Percentiles rank a stretch among this genome's conserved stretches.
phyloP scores from a whole-genome alignment of 139 green algal genomes.

The Marvania coccoides region DNA sequence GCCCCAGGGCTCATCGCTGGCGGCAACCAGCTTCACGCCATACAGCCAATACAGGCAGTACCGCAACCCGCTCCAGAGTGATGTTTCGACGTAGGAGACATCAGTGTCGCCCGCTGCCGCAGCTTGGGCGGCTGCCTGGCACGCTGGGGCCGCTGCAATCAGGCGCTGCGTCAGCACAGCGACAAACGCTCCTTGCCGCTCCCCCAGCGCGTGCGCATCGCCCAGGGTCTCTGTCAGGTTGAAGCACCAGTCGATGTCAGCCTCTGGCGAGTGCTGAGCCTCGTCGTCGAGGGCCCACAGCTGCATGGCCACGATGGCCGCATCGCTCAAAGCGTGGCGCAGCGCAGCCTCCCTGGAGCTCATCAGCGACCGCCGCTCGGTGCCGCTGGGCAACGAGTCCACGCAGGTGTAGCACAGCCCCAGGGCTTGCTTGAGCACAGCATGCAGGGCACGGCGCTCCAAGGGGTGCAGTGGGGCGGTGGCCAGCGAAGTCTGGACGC shows the following conservation, averaged over 20 bases:
- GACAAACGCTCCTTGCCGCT: background rate
- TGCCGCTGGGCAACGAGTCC: background rate
- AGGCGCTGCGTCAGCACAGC: background rate
- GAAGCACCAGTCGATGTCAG: background rate
- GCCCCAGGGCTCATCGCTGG: background rate
- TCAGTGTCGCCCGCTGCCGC: background rate
- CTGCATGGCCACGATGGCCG: background rate
- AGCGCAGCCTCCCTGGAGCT: background rate
- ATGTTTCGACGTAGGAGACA: background rate
- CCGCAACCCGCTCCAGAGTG: background rate
- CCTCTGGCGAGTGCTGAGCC: background rate
- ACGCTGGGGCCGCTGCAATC: background rate
- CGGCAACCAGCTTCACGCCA: background rate
- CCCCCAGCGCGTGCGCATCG: background rate
- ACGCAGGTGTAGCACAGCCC: background rate
- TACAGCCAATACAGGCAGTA: background rate
- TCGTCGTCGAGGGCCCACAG: background rate
- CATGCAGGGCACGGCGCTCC: background rate
- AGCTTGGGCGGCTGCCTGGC: background rate
- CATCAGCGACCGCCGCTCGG: background rate
- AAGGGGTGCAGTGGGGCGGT: background rate
- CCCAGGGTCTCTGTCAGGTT: background rate
- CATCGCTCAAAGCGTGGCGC: background rate
- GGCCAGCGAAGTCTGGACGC: too few relatives aligned
- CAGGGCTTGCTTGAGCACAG: background rate